Evolutionary conservation across 2,329 filamentous ascomycete species (phyloP).

Genomic region (Metarhizium brunneum): DNA sequence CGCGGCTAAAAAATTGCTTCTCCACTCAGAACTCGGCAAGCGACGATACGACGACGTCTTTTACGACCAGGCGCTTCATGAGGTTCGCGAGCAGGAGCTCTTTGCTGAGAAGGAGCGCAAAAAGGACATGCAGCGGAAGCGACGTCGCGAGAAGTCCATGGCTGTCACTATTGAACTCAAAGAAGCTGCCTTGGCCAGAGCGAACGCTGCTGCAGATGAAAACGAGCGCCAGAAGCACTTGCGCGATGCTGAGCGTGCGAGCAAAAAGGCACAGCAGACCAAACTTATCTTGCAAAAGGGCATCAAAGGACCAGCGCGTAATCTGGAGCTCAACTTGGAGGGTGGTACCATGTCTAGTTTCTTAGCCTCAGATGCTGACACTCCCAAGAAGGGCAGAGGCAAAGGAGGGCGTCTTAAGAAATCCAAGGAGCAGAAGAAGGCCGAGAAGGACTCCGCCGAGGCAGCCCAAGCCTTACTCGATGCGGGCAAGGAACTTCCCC

Average conservation of each 20-base stretch:
- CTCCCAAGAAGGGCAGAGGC: slow-evolving; percentile 43
- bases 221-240: slow-evolving; percentile 72
- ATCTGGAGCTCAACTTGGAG: slow-evolving; percentile 70
- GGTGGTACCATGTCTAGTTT: slow-evolving; percentile 82
- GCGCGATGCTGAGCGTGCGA: slow-evolving; percentile 78
- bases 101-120: slow-evolving; percentile 97
- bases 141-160: slow-evolving; percentile 91
- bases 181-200: slow-evolving; percentile 70
- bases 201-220: slow-evolving; percentile 71
- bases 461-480: slow-evolving; percentile 79
- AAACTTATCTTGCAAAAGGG: slow-evolving; percentile 81
- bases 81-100: slow-evolving; percentile 84
- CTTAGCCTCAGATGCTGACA: slow-evolving; percentile 53
- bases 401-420: slow-evolving; percentile 72
- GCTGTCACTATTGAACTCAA: slow-evolving; percentile 87
- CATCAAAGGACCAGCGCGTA: slow-evolving; percentile 65
- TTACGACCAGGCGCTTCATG: slow-evolving; percentile 70
- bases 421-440: slow-evolving; percentile 77
- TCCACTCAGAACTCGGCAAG: slow-evolving; percentile 62
- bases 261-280: slow-evolving; percentile 87
- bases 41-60: slow-evolving; percentile 67
- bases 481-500: slow-evolving; percentile 60
- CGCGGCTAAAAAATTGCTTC: slow-evolving; percentile 53
- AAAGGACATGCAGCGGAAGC: slow-evolving; percentile 98
- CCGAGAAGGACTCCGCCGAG: slow-evolving; percentile 74